These are phyloP conservation scores for Boletus rubroflammeus DNA, from an alignment of 768 basidiomycete genomes.

Conservation along the genomic window DNA sequence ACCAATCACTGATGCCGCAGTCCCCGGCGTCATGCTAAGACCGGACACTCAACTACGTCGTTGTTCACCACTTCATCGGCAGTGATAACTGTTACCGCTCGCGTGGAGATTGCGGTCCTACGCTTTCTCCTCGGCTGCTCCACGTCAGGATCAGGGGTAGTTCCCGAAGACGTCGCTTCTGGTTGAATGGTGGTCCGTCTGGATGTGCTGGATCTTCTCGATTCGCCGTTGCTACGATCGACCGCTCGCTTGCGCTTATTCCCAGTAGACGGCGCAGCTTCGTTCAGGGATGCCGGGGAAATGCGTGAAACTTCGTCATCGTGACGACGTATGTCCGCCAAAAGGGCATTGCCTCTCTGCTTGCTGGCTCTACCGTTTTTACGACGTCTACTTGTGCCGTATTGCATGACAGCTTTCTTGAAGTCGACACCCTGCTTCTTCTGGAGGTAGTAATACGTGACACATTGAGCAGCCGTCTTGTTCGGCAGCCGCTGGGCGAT, in stretches of 20 bases:
- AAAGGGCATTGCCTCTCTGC: slow-evolving; percentile 77
- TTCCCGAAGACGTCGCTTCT: slow-evolving; percentile 43
- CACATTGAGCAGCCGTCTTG: slow-evolving; percentile 87
- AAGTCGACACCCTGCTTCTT: slow-evolving; percentile 89
- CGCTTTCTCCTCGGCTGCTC: slow-evolving; percentile 47
- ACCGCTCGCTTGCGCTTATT: slow-evolving; percentile 41
- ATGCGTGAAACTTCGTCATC: slow-evolving; percentile 46
- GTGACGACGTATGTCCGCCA: slow-evolving; percentile 77
- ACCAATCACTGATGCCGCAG: neutral
- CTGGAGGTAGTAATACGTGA: slow-evolving; percentile 91
- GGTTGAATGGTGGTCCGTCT: slow-evolving; percentile 42
- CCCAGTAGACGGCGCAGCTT: slow-evolving; percentile 26
- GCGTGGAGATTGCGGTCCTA: slow-evolving; percentile 32
- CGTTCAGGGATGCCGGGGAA: slow-evolving; percentile 21
- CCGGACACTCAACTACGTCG: slow-evolving; percentile 29
- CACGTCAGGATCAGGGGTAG: slow-evolving; percentile 68
- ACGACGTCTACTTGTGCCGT: slow-evolving; percentile 63
- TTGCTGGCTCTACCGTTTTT: slow-evolving; percentile 58
- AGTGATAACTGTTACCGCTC: slow-evolving; percentile 27
- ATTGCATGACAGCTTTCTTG: slow-evolving; percentile 65
- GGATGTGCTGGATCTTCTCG: slow-evolving; percentile 32
- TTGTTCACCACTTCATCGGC: slow-evolving; percentile 33
- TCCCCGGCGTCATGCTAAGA: slow-evolving; percentile 14
- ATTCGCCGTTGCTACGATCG: slow-evolving; percentile 31
- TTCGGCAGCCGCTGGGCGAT: slow-evolving; percentile 77